Base-by-base conservation (phyloP, 495 filamentous ascomycete genomes). In the Penicillium alfredii region DNA sequence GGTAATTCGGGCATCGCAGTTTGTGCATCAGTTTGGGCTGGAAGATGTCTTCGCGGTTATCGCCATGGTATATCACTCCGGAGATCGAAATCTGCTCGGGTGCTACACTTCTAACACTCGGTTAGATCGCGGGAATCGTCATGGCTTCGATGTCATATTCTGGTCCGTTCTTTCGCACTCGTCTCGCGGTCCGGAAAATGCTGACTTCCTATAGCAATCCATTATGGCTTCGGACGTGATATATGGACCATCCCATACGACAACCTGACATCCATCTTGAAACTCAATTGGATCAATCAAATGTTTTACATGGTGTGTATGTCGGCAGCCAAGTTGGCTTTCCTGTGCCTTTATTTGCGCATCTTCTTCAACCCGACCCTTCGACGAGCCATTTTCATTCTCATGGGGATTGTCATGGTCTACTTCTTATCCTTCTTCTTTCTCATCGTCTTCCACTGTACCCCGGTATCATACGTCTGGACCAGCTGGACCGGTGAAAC, bases 221-320 rank as follows among this genome's bases (percentile, higher is more conserved):
- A 10, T 27, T 51, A 45, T 49, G 31, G 49, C 50, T 14, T 31
- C 40, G 58, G 22, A 24, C 8, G 22, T 8, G 22, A 72, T 38
- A 57, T 70, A 1, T 71, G 63, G 63, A 53, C 61, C 3, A 58
- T 72, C 10, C 48, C 58, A 0, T 63, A 58, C 27, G 52, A 59
- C 25, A 36, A 66, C 33, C 52, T 73, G 16, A 64, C 61, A 10
- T 34, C 20, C 15, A 37, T 47, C 26, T 37, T 58, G 1, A 54
- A 55, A 39, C 51, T 47, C 17, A 24, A 35, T 41, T 26, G 45
- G 11, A 37, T 59, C 21, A 47, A 51, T 6, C 51, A 65, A 22
- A 30, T 52, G 13, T 47, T 60, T 21, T 65, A 62, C 34, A 52
- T 46, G 40, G 18, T 46, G 8, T 46, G 53, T 10, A 44, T 58